phyloP scores from a whole-genome alignment of 345 rosid species.

The Salix udensis region DNA sequence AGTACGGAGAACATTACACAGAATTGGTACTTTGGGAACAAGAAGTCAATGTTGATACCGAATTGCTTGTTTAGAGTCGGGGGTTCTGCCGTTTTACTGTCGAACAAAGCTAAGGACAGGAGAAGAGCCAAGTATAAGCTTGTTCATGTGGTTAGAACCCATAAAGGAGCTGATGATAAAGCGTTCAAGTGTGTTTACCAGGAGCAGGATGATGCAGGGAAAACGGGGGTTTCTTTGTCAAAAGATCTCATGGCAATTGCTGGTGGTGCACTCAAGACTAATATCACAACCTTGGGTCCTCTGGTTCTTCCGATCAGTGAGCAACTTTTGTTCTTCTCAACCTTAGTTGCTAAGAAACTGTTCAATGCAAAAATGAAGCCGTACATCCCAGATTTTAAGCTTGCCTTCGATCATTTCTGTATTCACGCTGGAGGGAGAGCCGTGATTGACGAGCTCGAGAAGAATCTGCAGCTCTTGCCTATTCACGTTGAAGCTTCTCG shows the following conservation, averaged over 20 bases:
- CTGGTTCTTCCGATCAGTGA: conserved; percentile 87
- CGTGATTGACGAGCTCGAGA: conserved; percentile 92
- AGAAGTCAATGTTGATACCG: conserved; percentile 82
- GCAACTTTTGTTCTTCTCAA: conserved; percentile 73
- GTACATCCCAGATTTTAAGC: conserved; percentile 90
- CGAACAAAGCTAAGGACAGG: conserved; percentile 52
- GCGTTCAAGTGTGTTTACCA: conserved; percentile 83
- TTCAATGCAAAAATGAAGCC: conserved; percentile 66
- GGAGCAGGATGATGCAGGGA: conserved; percentile 75
- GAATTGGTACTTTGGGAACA: conserved; percentile 93
- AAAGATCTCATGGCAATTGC: conserved; percentile 92
- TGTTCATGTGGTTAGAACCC: conserved; percentile 85
- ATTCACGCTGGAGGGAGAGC: conserved; percentile 90
- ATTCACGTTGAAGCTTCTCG: conserved; percentile 75
- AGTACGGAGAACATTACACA: conserved; percentile 92
- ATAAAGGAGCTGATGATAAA: conserved; percentile 79
- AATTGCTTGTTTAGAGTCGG: conserved; percentile 88
- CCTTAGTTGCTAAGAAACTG: conserved; percentile 58
- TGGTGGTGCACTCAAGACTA: conserved; percentile 79
- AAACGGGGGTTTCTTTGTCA: conserved; percentile 81
- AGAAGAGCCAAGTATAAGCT: conserved; percentile 74
- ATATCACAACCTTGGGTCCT: conserved; percentile 86
- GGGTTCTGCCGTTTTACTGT: conserved; percentile 66
- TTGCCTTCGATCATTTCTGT: conserved; percentile 87
- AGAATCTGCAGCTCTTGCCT: conserved; percentile 75